Base-by-base conservation (phyloP, 2,329 filamentous ascomycete genomes). In the Phialophora verrucosa region DNA sequence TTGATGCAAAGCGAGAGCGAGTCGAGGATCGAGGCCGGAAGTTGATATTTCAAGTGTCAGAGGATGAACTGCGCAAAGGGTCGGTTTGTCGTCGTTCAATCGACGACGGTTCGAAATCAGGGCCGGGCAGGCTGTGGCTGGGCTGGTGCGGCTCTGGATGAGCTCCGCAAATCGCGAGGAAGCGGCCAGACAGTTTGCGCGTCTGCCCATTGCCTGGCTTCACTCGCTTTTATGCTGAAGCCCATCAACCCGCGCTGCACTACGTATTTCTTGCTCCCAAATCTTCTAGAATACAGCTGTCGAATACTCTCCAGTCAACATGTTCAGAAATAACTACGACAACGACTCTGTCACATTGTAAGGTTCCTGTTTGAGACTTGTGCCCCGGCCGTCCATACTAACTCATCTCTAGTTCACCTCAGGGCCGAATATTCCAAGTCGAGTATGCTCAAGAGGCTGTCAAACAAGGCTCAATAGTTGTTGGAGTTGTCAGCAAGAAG, bases 271-370 rank as follows among this genome's bases (percentile, higher is more conserved):
- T 31, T 6, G 14, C 29, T 29, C 14, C 29, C 17, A 35, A 20
- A 8, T 7, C 11, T 4, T 35, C 17, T 17, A 5, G 20, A 27
- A 23, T 51, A 25, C 11, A 23, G 20, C 49, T 51, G 49, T 29
- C 55, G 62, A 53, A 12, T 44, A 35, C n/a, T 54, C 35, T 27
- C 54, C 29, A 31, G 62, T 70, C 86, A 89, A 77, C 77, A 98
- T 99, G 95, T 99, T 99, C 84, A 88, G 95, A 83, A 99, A 99
- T 87, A 98, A 98, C 83, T 99, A 99, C 87, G 95, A 99, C 85
- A 99, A 99, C 88, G 95, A 99, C 83, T 96, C 94, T 71, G 93
- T 98, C 83, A 99, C 95, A 83, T 99, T 98, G 93, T 97, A 83
- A 90, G 47, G 65, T 56, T 50, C 61, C 47, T 64, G 59, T 59